Evolutionary conservation across 2,329 filamentous ascomycete genomes (phyloP), one percentile per base, ranked within the genome.

Genomic region (Torrubiella hemipterigena): DNA sequence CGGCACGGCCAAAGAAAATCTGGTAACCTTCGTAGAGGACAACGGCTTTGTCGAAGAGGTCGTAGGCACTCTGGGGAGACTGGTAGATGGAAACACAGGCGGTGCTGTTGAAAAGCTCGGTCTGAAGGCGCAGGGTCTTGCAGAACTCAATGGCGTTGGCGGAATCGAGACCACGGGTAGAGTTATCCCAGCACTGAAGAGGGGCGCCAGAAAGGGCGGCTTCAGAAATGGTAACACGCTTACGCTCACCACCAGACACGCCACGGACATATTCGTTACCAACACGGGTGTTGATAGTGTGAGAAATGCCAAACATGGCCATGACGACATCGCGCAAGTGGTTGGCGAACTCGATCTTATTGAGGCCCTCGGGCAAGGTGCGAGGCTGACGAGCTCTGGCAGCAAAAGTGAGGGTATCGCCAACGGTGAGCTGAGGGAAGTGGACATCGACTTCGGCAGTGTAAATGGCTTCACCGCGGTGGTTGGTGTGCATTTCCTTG

Each of bases 381-480:
- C 69, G 66, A 0, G 77, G 76, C 16, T 74, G 68, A 32, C 77
- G 65, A 4, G 80, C 77, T 20, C 69, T 63, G 7, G 81, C 79
- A 14, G 81, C 81, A 38, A 86, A 86, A 31, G 70, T 73, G 12
- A 87, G 61, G 0, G 82, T 87, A 42, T 86, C 76, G 31, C 79
- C 80, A 11, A 86, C 81, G 4, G 70, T 76, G 42, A 87, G 58
- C 53, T 75, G 69, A 5, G 80, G 78, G 45, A 85, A 85, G 53
- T 85, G 80, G 3, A 79, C 76, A 48, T 89, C 83, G 19, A 81
- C 77, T 54, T 87, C 82, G 34, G 81, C 80, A 0, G 79, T 85
- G 56, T 87, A 89, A 49, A 89, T 86, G 35, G 78, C 80, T 54
- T 89, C 82, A 33, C 83, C 82, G 14, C 80, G 73, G 56, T 85